phyloP scores from a whole-genome alignment of 2,329 filamentous ascomycete genomes.

The Fusarium irregulare region DNA sequence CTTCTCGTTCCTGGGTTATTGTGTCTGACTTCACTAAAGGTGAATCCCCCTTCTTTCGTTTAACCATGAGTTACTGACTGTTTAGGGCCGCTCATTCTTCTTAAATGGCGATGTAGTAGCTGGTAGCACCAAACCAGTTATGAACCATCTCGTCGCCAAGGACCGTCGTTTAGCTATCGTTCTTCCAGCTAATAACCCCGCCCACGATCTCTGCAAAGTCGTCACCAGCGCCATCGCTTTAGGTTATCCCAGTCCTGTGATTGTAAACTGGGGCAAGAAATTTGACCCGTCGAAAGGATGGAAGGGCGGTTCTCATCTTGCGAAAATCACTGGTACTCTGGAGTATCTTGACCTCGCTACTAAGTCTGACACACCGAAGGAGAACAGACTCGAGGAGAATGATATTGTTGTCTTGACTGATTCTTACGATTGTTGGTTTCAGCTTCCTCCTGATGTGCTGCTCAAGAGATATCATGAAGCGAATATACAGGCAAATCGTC shows the following conservation, averaged over 20 bases:
- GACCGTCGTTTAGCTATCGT: slow-evolving; percentile 33
- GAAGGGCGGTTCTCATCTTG: slow-evolving; percentile 38
- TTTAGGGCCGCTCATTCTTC: neutral
- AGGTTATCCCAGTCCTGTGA: slow-evolving; percentile 44
- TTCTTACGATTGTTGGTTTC: slow-evolving; percentile 47
- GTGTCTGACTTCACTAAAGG: neutral
- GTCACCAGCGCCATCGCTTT: slow-evolving; percentile 41
- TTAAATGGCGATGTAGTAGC: neutral
- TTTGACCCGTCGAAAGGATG: slow-evolving; percentile 19
- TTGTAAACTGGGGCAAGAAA: slow-evolving; percentile 46
- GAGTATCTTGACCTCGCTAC: slow-evolving; percentile 41
- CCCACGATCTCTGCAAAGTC: slow-evolving; percentile 45
- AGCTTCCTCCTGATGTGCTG: slow-evolving; percentile 45
- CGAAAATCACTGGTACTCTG: slow-evolving; percentile 45
- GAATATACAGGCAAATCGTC: slow-evolving; percentile 29
- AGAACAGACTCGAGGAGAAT: slow-evolving; percentile 30
- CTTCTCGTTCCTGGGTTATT: neutral
- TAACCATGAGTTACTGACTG: neutral
- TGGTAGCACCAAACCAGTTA: neutral
- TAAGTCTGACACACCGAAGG: neutral
- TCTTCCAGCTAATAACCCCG: slow-evolving; percentile 36
- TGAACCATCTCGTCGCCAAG: neutral
- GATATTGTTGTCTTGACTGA: slow-evolving; percentile 45
- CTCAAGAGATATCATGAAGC: slow-evolving; percentile 43
- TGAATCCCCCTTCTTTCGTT: neutral